phyloP scores from a whole-genome alignment of 306 rosid species.

The Vigna mungo region DNA sequence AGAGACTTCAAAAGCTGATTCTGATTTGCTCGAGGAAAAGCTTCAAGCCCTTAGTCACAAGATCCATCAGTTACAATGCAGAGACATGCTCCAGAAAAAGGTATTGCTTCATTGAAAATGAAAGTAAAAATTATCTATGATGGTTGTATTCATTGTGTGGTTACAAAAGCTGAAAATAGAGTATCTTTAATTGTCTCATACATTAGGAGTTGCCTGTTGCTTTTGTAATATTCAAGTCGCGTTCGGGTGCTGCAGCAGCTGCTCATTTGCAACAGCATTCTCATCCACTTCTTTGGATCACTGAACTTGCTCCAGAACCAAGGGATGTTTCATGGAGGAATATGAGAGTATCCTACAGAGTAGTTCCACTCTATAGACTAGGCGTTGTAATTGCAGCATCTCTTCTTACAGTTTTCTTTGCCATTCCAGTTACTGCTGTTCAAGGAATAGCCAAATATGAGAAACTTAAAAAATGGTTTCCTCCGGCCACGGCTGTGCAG shows the following conservation, averaged over 20 bases:
- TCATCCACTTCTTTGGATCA: slow-evolving; percentile 80
- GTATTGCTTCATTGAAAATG: slow-evolving; percentile 46
- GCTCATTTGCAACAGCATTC: slow-evolving; percentile 83
- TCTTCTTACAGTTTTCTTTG: slow-evolving; percentile 81
- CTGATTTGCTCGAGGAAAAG: slow-evolving; percentile 69
- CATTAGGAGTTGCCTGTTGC: slow-evolving; percentile 85
- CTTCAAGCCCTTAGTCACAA: slow-evolving; percentile 66
- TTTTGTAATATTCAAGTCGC: slow-evolving; percentile 85
- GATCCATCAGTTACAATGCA: slow-evolving; percentile 76
- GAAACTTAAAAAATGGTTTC: slow-evolving; percentile 91
- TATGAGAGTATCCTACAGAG: slow-evolving; percentile 63
- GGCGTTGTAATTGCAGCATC: slow-evolving; percentile 73
- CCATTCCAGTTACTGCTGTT: slow-evolving; percentile 89
- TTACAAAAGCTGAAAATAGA: not conserved
- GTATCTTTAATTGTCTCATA: slow-evolving; percentile 35
- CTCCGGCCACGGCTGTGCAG: slow-evolving; percentile 87
- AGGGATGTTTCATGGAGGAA: slow-evolving; percentile 96
- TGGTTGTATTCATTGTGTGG: slow-evolving; percentile 3
- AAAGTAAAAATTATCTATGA: not conserved
- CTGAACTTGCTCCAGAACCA: slow-evolving; percentile 89
- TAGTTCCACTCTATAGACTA: slow-evolving; percentile 67
- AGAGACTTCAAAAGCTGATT: slow-evolving; percentile 53
- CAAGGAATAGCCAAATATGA: slow-evolving; percentile 96
- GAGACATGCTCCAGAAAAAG: slow-evolving; percentile 67
- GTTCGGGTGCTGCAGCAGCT: slow-evolving; percentile 72